phyloP scores from a whole-genome alignment of 1,284 basidiomycete species.

The Lentinula novae-zelandiae region DNA sequence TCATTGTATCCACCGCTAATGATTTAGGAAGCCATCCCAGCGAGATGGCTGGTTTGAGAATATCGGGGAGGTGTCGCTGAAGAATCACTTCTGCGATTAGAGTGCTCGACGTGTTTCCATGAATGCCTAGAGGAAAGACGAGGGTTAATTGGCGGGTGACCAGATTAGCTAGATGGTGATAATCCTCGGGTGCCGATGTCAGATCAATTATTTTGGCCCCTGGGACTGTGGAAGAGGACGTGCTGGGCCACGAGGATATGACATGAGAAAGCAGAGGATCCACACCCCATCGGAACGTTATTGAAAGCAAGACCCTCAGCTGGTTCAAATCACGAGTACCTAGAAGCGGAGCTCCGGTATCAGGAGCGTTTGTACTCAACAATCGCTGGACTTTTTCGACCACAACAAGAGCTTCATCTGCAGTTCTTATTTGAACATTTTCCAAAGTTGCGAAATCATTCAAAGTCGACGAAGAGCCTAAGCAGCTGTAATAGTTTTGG shows the following conservation, averaged over 20 bases:
- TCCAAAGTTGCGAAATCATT: conserved; percentile 29
- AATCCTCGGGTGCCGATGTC: conserved; percentile 39
- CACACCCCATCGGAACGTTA: conserved; percentile 69
- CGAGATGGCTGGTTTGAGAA: conserved; percentile 54
- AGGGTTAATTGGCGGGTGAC: conserved; percentile 41
- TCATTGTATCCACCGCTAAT: conserved; percentile 30
- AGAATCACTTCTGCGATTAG: conserved; percentile 58
- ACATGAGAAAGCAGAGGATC: conserved; percentile 47
- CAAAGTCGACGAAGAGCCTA: conserved; percentile 19
- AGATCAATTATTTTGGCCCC: conserved; percentile 39
- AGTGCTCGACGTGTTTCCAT: conserved; percentile 46
- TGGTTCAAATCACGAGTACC: conserved; percentile 63
- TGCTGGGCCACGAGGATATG: conserved; percentile 38
- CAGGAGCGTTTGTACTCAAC: conserved; percentile 28
- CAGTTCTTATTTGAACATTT: conserved; percentile 49
- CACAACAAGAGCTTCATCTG: conserved; percentile 50
- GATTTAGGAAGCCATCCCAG: conserved; percentile 70
- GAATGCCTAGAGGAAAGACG: conserved; percentile 48
- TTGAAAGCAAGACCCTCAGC: conserved; percentile 59
- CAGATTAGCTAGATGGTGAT: conserved; percentile 37
- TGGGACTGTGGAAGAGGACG: conserved; percentile 19
- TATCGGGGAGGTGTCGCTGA: conserved; percentile 51
- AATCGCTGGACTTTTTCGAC: conserved; percentile 49
- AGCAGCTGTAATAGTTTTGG: conserved; percentile 32
- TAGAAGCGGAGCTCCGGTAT: conserved; percentile 32